Conservation (phyloP, 768 basidiomycete genomes). For the Mycena latifolia region DNA sequence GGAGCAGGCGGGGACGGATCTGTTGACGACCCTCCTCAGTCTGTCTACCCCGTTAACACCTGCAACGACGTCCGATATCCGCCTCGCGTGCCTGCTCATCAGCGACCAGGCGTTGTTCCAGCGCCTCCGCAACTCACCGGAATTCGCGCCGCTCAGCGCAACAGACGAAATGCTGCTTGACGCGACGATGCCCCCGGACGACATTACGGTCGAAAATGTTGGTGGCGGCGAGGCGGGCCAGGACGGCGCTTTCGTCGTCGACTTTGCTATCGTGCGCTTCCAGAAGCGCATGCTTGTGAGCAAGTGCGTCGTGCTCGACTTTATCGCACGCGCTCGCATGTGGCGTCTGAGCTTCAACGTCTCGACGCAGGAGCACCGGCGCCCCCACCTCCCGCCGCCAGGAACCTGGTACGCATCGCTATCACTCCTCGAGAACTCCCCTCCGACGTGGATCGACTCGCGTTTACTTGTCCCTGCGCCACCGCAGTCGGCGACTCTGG, state of each 20-base stretch:
- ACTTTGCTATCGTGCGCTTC: constrained; percentile 67
- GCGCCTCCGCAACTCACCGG: constrained; percentile 62
- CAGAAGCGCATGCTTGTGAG: constrained; percentile 80
- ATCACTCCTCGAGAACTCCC: constrained; percentile 54
- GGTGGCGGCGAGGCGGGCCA: constrained; percentile 49
- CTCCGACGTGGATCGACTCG: constrained; percentile 58
- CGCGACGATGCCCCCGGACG: constrained; percentile 60
- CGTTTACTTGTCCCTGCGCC: constrained; percentile 50
- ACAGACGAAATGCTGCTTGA: constrained; percentile 66
- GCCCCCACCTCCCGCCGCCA: constrained; percentile 15
- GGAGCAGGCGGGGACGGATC: constrained; percentile 13
- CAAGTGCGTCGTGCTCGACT: constrained; percentile 67
- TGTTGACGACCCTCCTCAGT: constrained; percentile 30
- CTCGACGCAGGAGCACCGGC: constrained; percentile 29
- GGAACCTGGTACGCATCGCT: constrained; percentile 49
- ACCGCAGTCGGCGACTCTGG: constrained; percentile 25
- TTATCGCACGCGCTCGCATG: constrained; percentile 73
- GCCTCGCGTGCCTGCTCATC: constrained; percentile 73
- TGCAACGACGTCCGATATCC: constrained; percentile 68
- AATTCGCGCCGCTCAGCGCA: constrained; percentile 64
- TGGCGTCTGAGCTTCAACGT: constrained; percentile 64
- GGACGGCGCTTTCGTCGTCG: constrained; percentile 65
- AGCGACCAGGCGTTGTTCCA: constrained; percentile 74
- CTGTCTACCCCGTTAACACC: constrained; percentile 56
- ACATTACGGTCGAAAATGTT: constrained; percentile 66